Evolutionary conservation across 306 rosid species (phyloP).

Genomic region (Malus sylvestris): DNA sequence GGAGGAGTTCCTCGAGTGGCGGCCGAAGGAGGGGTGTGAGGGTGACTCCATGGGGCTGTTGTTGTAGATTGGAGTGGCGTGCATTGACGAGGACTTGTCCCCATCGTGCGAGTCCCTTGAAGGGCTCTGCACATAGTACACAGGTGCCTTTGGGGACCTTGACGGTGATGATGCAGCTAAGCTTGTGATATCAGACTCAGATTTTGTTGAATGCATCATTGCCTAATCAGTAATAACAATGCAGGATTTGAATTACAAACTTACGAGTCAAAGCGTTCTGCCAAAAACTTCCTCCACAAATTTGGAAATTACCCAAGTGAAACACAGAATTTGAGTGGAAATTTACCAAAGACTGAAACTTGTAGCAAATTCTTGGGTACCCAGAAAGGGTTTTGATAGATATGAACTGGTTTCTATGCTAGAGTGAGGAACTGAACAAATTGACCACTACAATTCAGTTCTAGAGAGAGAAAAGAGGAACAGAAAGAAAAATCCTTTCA

Average conservation of each 20-base stretch:
- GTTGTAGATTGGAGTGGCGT: slow-evolving; percentile 79
- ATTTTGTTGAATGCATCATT: slow-evolving; percentile 60
- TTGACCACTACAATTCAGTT: not conserved
- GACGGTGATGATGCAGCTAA: slow-evolving; percentile 90
- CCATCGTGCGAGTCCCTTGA: slow-evolving; percentile 93
- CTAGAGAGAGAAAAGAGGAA: not conserved
- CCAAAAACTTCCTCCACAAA: not conserved
- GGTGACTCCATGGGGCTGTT: slow-evolving; percentile 96
- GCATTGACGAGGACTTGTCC: slow-evolving; percentile 83
- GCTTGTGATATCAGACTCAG: slow-evolving; percentile 87
- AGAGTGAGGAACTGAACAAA: not conserved
- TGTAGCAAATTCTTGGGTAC: not conserved
- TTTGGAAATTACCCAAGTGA: not conserved
- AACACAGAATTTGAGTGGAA: not conserved
- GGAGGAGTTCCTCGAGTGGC: slow-evolving; percentile 90
- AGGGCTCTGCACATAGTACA: slow-evolving; percentile 89
- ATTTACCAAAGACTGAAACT: not conserved
- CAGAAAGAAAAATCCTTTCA: not conserved
- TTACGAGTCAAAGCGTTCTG: not conserved
- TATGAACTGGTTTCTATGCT: not conserved
- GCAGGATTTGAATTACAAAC: not conserved
- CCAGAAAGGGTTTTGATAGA: not conserved
- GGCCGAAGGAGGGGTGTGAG: slow-evolving; percentile 86
- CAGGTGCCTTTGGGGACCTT: slow-evolving; percentile 76
- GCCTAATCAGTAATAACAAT: not conserved